Percentiles rank a stretch among this genome's conserved stretches.
Evolutionary conservation across 176 grass and related monocot species (phyloP).

Genomic region (Carex cristatella): DNA sequence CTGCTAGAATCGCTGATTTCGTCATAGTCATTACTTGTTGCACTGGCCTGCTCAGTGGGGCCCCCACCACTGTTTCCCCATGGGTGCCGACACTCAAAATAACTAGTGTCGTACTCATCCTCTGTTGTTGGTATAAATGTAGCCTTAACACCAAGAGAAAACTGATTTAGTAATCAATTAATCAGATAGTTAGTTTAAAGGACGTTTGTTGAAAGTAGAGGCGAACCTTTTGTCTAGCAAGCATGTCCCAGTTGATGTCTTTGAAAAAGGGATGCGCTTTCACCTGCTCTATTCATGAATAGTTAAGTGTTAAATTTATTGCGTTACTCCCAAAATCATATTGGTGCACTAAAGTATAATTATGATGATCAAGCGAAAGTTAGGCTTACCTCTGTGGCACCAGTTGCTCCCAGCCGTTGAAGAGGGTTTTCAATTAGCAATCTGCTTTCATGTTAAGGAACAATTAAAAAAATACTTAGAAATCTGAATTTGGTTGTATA

Average conservation of each 20-base stretch:
- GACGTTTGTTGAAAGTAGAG: neutral
- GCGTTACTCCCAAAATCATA: neutral
- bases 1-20: conserved; percentile 65
- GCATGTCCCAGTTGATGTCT: conserved; percentile 88
- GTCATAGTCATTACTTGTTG: conserved; percentile 44
- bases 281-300: conserved; percentile 83
- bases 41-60: conserved; percentile 33
- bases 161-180: neutral
- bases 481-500: neutral
- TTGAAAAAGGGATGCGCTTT: conserved; percentile 93
- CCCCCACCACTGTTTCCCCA: conserved; percentile 47
- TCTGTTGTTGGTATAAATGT: conserved; percentile 78
- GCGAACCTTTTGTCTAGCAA: conserved; percentile 73
- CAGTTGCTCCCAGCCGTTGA: conserved; percentile 86
- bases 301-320: conserved; percentile 25
- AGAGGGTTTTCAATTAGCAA: conserved; percentile 74
- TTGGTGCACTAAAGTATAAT: neutral
- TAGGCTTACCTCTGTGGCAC: conserved; percentile 75
- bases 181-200: neutral
- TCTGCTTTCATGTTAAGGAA: conserved; percentile 32
- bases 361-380: conserved; percentile 25
- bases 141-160: conserved; percentile 40
- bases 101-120: conserved; percentile 94
- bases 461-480: neutral
- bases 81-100: conserved; percentile 71